A percentile compares a stretch with the other conserved stretches of the same genome.
phyloP scores from a whole-genome alignment of 2,329 filamentous ascomycete genomes.

The Myrmaecium sp. region DNA sequence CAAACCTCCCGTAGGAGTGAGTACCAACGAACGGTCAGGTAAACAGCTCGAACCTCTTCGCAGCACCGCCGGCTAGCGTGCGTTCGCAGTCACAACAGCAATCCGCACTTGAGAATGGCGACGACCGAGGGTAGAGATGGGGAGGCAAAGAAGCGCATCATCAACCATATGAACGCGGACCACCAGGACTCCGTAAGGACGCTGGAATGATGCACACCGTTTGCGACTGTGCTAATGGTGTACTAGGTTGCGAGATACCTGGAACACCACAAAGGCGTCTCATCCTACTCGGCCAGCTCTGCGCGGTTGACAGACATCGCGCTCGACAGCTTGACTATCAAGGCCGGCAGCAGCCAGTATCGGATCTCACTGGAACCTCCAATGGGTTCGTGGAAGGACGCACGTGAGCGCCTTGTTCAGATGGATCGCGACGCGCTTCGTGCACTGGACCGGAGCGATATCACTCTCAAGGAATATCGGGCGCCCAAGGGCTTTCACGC shows the following conservation, averaged over 20 bases:
- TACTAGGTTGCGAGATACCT: slow-evolving; percentile 51
- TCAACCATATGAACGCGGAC: slow-evolving; percentile 76
- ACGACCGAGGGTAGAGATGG: slow-evolving; percentile 22
- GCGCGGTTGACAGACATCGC: slow-evolving; percentile 50
- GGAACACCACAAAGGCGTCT: slow-evolving; percentile 49
- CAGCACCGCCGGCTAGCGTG: too few relatives aligned
- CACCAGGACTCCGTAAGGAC: slow-evolving; percentile 47
- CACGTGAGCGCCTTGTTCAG: slow-evolving; percentile 52
- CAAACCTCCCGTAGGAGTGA: too few relatives aligned
- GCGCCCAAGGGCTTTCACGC: slow-evolving; percentile 35
- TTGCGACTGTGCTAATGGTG: slow-evolving; percentile 5
- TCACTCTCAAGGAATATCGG: slow-evolving; percentile 35
- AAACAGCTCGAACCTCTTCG: too few relatives aligned
- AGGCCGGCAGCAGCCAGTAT: slow-evolving; percentile 31
- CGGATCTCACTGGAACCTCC: slow-evolving; percentile 51
- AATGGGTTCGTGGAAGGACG: slow-evolving; percentile 49
- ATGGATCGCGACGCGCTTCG: slow-evolving; percentile 48
- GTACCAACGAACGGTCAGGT: too few relatives aligned
- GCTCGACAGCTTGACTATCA: slow-evolving; percentile 44
- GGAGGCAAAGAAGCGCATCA: slow-evolving; percentile 42
- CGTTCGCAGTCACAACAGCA: too few relatives aligned
- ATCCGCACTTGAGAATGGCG: slow-evolving; percentile 12
- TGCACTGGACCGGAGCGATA: slow-evolving; percentile 42
- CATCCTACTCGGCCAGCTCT: slow-evolving; percentile 35
- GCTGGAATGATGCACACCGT: slow-evolving; percentile 1